Evolutionary conservation across 2,329 filamentous ascomycete species (phyloP), one percentile per base, ranked within the genome.

Genomic region (Xylaria sp.): DNA sequence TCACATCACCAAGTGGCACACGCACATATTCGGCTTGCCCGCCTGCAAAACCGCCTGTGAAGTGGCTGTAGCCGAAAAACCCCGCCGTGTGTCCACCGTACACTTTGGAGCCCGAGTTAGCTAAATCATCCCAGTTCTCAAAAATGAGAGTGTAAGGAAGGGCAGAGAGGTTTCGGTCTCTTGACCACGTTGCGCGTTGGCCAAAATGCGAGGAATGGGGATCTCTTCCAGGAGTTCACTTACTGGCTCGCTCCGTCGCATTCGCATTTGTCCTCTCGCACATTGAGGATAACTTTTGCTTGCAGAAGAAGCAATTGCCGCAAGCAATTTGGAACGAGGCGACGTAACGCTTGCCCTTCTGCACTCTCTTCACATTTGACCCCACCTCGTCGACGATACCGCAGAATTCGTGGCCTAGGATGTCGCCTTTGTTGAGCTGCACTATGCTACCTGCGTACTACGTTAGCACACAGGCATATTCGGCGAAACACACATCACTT

Each of bases 11-110:
- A 36, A 90, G 88, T 0, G 94, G 93, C 8, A 97, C 93, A 8
- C 94, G 88, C 0, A 94, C 91, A 75, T 94, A 97, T 81, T 97
- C 94, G 3, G 93, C 92, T 80, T 97, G 94, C 0, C 94, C 94
- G 58, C 94, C 93, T 0, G 93, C 93, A 77, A 95, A 97, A 0
- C 94, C 94, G 7, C 93, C 94, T 0, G 92, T 94, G 77, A 97
- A 93, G 76, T 94, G 91, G 2, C 88, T 90, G 76, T 92, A 92
- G 1, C 91, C 90, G 75, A 92, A 92, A 72, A 92, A 90, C 20
- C 89, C 94, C 0, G 92, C 86, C 3, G 93, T 94, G 60, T 89
- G 86, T 1, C 89, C 89, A 13, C 94, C 94, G 77, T 96, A 97
- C 89, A 97, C 68, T 70, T 33, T 41, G 7, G 13, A 43, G 10